Evolutionary conservation across 108 stramenopile genomes (phyloP).

Genomic region (Mediolabrus comicus): DNA sequence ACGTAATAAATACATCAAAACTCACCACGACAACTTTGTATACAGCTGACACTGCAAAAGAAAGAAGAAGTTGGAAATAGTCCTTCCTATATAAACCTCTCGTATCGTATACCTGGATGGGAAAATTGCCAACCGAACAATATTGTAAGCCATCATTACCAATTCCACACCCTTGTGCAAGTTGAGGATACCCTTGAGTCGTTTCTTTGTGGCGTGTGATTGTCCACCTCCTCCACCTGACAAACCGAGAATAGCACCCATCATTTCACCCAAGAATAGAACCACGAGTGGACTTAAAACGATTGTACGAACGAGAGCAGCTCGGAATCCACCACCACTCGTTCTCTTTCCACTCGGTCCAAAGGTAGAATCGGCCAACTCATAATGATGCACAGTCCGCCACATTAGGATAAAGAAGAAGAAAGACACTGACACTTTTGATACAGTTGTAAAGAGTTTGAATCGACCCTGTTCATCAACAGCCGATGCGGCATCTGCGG

Average conservation of each 20-base stretch:
- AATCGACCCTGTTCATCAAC: slow-evolving; percentile 68
- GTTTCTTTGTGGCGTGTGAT: slow-evolving; percentile 59
- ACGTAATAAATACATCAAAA: background rate
- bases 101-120: slow-evolving; percentile 61
- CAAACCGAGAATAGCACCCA: slow-evolving; percentile 61
- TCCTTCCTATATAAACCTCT: slow-evolving; percentile 77
- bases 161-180: slow-evolving; percentile 76
- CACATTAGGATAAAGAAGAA: slow-evolving; percentile 87
- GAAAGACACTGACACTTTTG: slow-evolving; percentile 67
- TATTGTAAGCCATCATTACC: slow-evolving; percentile 63
- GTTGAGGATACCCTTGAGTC: slow-evolving; percentile 84
- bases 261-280: slow-evolving; percentile 79
- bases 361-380: slow-evolving; percentile 71
- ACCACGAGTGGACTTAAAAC: slow-evolving; percentile 51
- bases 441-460: slow-evolving; percentile 75
- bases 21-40: slow-evolving; percentile 74
- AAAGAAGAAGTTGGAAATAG: slow-evolving; percentile 78
- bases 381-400: slow-evolving; percentile 81
- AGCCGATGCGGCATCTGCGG: slow-evolving; percentile 37
- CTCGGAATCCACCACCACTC: slow-evolving; percentile 6
- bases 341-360: background rate
- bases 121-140: slow-evolving; percentile 59
- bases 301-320: slow-evolving; percentile 34
- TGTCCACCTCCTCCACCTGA: slow-evolving; percentile 37
- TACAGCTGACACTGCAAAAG: slow-evolving; percentile 75